Base-by-base conservation (phyloP, 805 yeast species). In the Yamadazyma olivae region DNA sequence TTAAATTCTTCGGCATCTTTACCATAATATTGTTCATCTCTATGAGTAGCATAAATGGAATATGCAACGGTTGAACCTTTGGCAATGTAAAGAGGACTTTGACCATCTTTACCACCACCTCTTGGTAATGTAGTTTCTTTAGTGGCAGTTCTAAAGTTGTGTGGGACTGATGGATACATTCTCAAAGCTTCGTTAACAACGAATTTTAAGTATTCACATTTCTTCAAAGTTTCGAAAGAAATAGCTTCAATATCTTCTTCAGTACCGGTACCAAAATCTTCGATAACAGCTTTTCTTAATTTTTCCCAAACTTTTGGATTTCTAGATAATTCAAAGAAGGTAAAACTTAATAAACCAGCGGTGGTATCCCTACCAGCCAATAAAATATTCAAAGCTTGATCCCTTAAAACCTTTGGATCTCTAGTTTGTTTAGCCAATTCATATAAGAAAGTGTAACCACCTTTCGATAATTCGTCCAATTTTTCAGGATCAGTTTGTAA, bases 281-380 rank as follows among this genome's bases (percentile, higher is more conserved):
- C 47, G 25, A 50, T 45, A 4, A 75, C 56, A 25, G 58, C 66
- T 24, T 49, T 51, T 36, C 74, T 64, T 38, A 74, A 59, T 38
- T 55, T 57, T 10, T 46, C 39, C 53, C 61, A 67, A 6, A 64
- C 48, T 1, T 50, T 51, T 5, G 71, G 72, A 48, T 71, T 53
- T 37, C 71, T 58, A 9, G 74, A 66, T 35, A 74, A 59, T 47
- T 71, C 71, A 43, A 55, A 70, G 32, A 72, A 56, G 16, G 64
- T 49, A 50, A 64, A 71, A n/a, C 75, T 63, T 38, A 74, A 61
- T 23, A 71, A 54, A 3, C 72, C 67, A 7, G 79, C 79, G 10
- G 80, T 74, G 30, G 79, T 74, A 46, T 75, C 79, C 47, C 80
- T 62, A 20, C 78, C 79, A 13, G 80, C 80, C 16, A 74, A 51